phyloP scores from a whole-genome alignment of 2,329 filamentous ascomycete species.

The Ascochyta viciae-villosae region DNA sequence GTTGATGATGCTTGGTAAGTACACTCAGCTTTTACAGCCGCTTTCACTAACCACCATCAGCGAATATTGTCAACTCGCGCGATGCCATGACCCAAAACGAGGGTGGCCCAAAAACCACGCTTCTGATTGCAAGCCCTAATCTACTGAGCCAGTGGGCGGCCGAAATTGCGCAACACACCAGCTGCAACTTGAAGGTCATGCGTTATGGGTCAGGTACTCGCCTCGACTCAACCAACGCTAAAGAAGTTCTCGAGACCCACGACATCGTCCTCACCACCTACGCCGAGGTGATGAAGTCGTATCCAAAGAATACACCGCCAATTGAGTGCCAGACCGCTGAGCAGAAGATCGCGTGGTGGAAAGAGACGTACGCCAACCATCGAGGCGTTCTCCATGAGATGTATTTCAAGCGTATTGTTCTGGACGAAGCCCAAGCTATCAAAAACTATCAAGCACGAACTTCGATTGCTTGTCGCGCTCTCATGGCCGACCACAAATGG shows the following conservation, averaged over 20 bases:
- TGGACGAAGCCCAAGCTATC: slow-evolving; percentile 65
- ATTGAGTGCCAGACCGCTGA: slow-evolving; percentile 45
- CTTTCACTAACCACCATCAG: slow-evolving; percentile 28
- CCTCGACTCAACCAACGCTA: slow-evolving; percentile 26
- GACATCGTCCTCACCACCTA: slow-evolving; percentile 55
- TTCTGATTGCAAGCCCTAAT: slow-evolving; percentile 52
- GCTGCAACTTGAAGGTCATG: slow-evolving; percentile 30
- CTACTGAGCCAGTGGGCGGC: slow-evolving; percentile 52
- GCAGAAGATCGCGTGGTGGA: slow-evolving; percentile 52
- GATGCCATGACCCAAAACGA: slow-evolving; percentile 26
- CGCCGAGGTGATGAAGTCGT: slow-evolving; percentile 50
- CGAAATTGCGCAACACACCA: slow-evolving; percentile 43
- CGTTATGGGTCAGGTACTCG: slow-evolving; percentile 35
- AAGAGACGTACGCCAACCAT: slow-evolving; percentile 33
- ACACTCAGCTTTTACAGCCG: background rate
- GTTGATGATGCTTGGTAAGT: slow-evolving; percentile 46
- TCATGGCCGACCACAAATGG: slow-evolving; percentile 52
- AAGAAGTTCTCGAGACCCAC: slow-evolving; percentile 23
- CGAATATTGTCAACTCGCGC: slow-evolving; percentile 53
- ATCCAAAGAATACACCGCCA: slow-evolving; percentile 51
- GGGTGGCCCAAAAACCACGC: slow-evolving; percentile 41
- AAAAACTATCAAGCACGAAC: slow-evolving; percentile 57
- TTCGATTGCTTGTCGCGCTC: slow-evolving; percentile 54
- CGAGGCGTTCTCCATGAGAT: slow-evolving; percentile 45
- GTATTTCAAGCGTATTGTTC: slow-evolving; percentile 57